Evolutionary conservation across 352 stramenopile species (phyloP).

Genomic region (Globisporangium alternatum): DNA sequence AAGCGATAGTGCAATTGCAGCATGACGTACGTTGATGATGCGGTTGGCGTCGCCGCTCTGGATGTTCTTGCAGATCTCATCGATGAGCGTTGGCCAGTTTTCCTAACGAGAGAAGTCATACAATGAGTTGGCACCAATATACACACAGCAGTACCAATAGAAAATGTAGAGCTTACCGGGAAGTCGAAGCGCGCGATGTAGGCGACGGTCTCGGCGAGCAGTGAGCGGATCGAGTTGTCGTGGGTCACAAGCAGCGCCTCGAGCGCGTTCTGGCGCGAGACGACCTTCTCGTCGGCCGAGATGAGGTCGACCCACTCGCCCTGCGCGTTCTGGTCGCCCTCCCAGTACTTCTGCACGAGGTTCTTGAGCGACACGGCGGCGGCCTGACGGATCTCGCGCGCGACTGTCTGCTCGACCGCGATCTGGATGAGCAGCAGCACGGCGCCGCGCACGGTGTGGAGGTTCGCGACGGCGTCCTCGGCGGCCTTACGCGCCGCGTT

Average conservation of each 20-base stretch:
- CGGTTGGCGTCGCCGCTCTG: slow-evolving; percentile 82
- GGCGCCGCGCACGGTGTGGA: slow-evolving; percentile 72
- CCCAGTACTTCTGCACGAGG: slow-evolving; percentile 94
- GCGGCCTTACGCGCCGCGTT: slow-evolving; percentile 67
- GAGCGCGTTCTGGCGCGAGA: slow-evolving; percentile 68
- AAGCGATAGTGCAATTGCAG: not conserved
- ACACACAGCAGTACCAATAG: not conserved
- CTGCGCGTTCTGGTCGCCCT: slow-evolving; percentile 69
- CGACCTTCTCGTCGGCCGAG: slow-evolving; percentile 61
- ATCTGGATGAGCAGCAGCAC: slow-evolving; percentile 84
- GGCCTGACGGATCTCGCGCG: slow-evolving; percentile 88
- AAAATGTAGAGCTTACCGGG: slow-evolving; percentile 46
- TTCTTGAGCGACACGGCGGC: slow-evolving; percentile 96
- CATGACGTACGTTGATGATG: slow-evolving; percentile 65
- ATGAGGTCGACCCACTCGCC: slow-evolving; percentile 71
- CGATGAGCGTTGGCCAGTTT: slow-evolving; percentile 90
- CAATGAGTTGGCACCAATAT: not conserved
- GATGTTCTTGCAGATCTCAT: slow-evolving; percentile 89
- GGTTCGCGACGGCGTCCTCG: slow-evolving; percentile 66
- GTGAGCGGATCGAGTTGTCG: slow-evolving; percentile 87
- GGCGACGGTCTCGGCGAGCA: slow-evolving; percentile 94
- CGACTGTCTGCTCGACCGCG: slow-evolving; percentile 63
- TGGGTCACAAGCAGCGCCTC: slow-evolving; percentile 84
- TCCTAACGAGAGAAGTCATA: slow-evolving; percentile 22
- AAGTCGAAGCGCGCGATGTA: slow-evolving; percentile 95